Conservation (phyloP, 805 yeast species). For the Wickerhamiella slavikovae region DNA sequence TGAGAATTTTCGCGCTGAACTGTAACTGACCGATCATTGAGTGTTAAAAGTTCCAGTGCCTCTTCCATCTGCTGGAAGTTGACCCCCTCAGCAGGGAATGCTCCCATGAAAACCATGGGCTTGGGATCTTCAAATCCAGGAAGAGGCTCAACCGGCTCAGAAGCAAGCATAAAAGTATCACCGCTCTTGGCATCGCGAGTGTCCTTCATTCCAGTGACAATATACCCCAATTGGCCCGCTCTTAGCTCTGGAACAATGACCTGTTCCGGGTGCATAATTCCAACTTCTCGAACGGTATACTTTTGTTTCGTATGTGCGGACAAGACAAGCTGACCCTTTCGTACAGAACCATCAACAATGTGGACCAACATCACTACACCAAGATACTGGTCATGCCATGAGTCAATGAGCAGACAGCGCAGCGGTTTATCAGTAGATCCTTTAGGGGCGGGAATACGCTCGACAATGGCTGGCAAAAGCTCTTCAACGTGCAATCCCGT, state of each 20-base stretch:
- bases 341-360: slow-evolving; percentile 63
- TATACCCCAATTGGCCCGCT: slow-evolving; percentile 90
- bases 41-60: slow-evolving; percentile 65
- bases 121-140: slow-evolving; percentile 95
- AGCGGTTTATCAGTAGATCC: slow-evolving; percentile 35
- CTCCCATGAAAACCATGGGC: slow-evolving; percentile 97
- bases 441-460: slow-evolving; percentile 58
- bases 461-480: slow-evolving; percentile 65
- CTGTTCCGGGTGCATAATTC: slow-evolving; percentile 87
- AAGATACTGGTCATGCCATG: slow-evolving; percentile 87
- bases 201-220: slow-evolving; percentile 86
- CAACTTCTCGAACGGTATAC: slow-evolving; percentile 82
- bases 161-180: slow-evolving; percentile 51
- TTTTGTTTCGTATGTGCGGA: slow-evolving; percentile 58
- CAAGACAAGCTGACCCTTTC: slow-evolving; percentile 51
- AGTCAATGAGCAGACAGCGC: slow-evolving; percentile 73
- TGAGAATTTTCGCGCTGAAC: slow-evolving; percentile 78
- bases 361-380: slow-evolving; percentile 79
- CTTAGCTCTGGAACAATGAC: slow-evolving; percentile 37
- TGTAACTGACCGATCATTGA: slow-evolving; percentile 83
- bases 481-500: slow-evolving; percentile 64
- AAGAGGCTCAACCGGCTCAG: slow-evolving; percentile 44
- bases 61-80: slow-evolving; percentile 83
- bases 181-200: slow-evolving; percentile 78
- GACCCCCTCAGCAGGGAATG: slow-evolving; percentile 87